phyloP scores from a whole-genome alignment of 2,329 filamentous ascomycete species.

The Alternaria viburni region DNA sequence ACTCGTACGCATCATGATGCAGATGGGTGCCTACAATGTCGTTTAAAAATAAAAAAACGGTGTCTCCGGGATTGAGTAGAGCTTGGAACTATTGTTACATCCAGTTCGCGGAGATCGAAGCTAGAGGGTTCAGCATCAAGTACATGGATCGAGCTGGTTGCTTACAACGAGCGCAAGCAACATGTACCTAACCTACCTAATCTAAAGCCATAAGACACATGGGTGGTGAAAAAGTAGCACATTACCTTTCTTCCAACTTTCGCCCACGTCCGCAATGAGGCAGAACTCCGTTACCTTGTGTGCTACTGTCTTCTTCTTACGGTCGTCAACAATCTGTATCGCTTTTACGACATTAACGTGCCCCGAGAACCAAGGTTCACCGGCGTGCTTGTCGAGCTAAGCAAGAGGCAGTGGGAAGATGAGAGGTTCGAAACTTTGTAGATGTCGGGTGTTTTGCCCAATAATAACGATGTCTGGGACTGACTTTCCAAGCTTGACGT shows the following conservation, averaged over 20 bases:
- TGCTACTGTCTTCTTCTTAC: background rate
- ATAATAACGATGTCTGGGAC: background rate
- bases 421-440: background rate
- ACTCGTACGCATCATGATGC: background rate
- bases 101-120: background rate
- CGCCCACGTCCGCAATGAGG: background rate
- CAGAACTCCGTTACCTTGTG: background rate
- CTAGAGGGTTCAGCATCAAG: background rate
- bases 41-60: background rate
- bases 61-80: background rate
- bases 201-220: background rate
- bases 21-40: background rate
- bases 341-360: background rate
- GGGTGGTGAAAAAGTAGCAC: background rate
- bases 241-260: background rate
- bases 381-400: background rate
- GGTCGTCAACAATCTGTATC: background rate
- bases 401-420: background rate
- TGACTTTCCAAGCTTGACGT: background rate
- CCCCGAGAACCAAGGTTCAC: background rate
- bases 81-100: background rate
- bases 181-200: background rate
- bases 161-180: background rate
- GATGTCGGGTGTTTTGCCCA: background rate
- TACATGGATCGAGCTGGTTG: background rate